Evolutionary conservation across 768 basidiomycete species (phyloP), one percentile per base, ranked within the genome.

Genomic region (Macrolepiota albuminosa): DNA sequence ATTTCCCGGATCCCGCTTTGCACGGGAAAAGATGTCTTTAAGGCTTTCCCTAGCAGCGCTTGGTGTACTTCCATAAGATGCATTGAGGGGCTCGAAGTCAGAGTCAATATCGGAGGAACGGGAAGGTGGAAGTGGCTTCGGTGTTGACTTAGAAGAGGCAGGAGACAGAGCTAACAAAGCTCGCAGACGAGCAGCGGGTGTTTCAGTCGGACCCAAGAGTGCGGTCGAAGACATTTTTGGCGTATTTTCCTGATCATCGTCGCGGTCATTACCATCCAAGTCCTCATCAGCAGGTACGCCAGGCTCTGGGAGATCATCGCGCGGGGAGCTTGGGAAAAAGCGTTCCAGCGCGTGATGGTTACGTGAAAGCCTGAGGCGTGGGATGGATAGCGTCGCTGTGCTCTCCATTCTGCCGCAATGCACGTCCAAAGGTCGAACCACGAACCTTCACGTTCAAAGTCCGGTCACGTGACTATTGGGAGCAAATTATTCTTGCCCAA

Each of bases 1-100:
- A 63, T 82, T 79, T 3, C 83, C 86, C 0, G 87, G 80, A 24
- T 87, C 84, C 42, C 84, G 82, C 50, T 84, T 73, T 2, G 85
- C 87, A 57, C 78, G 79, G n/a, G 82, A 82, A 67, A 91, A 89
- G 34, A 91, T 75, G 59, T 83, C 79, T 67, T 78, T 87, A 49
- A 91, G 67, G 68, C 78, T 86, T 63, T 84, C 81, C 50, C 81
- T 81, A 18, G 82, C 81, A 54, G 81, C 65, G 57, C 82, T 85
- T 33, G 79, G 78, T 9, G 73, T 71, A 39, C 68, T 69, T 53
- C 71, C 26, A 54, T 34, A 65, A 2, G 67, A 73, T 36, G 71
- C 71, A 34, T 77, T 75, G 11, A 77, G 79, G 18, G 76, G 73
- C 54, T 87, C 84, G 61, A 82, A 84, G 67, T 86, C 84, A 21